Evolutionary conservation across 176 grass and related monocot genomes (phyloP).

Genomic region (Bromus sterilis): DNA sequence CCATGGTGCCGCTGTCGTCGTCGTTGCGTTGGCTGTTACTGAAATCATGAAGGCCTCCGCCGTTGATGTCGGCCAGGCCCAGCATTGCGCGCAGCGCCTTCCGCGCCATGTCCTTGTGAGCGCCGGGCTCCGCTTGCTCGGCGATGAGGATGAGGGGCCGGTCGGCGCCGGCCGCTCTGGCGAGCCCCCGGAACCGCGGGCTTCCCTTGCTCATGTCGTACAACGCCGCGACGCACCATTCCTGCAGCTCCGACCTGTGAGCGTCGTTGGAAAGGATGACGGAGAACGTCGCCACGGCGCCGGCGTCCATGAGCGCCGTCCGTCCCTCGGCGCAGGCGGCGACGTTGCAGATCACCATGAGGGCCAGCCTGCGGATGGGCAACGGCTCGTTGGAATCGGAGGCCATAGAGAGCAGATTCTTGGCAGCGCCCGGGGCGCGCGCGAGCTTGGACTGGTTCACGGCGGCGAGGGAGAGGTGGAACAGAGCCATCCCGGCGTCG

Average conservation of each 20-base stretch:
- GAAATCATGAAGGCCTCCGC: neutral
- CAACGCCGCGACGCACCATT: slow-evolving; percentile 53
- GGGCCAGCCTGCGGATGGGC: slow-evolving; percentile 42
- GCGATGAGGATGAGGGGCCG: slow-evolving; percentile 46
- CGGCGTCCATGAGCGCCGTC: slow-evolving; percentile 59
- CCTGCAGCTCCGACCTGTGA: slow-evolving; percentile 10
- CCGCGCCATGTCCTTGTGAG: slow-evolving; percentile 58
- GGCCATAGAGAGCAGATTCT: neutral
- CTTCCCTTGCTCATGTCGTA: slow-evolving; percentile 74
- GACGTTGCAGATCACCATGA: slow-evolving; percentile 77
- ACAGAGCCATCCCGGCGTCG: neutral
- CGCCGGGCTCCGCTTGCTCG: neutral
- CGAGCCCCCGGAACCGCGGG: slow-evolving; percentile 62
- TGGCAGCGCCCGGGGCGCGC: neutral
- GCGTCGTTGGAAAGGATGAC: slow-evolving; percentile 25
- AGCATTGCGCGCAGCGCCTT: slow-evolving; percentile 38
- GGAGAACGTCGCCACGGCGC: slow-evolving; percentile 31
- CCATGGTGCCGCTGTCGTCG: slow-evolving; percentile 8
- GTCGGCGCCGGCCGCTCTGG: slow-evolving; percentile 56
- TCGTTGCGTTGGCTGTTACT: slow-evolving; percentile 7
- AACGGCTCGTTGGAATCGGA: neutral
- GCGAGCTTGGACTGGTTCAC: slow-evolving; percentile 7
- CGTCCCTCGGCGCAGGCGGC: slow-evolving; percentile 50
- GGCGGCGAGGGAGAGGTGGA: neutral
- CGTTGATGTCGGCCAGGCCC: neutral